These are phyloP conservation scores for Fusarium sp. DNA, from an alignment of 2,329 filamentous ascomycete species.

Conservation along the genomic window DNA sequence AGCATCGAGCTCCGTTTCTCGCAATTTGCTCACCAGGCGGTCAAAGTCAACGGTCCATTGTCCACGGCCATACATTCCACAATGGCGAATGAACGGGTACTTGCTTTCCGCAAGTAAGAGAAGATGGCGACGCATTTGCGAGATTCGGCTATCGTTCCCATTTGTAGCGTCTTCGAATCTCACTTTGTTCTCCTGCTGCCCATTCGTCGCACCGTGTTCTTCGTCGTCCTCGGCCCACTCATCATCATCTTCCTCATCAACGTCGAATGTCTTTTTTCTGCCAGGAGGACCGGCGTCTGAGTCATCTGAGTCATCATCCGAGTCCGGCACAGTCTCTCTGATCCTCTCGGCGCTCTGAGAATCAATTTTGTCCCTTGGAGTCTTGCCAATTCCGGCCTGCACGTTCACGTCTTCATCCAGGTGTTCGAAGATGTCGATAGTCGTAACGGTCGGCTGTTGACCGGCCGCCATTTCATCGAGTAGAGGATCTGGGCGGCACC, in stretches of 20 bases:
- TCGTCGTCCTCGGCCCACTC: conserved; percentile 50
- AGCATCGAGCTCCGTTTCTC: conserved; percentile 82
- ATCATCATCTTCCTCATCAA: conserved; percentile 52
- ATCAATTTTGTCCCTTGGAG: conserved; percentile 59
- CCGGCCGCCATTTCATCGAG: conserved; percentile 49
- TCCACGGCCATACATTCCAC: conserved; percentile 70
- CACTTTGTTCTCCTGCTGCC: conserved; percentile 56
- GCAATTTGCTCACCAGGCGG: conserved; percentile 75
- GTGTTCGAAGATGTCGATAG: conserved; percentile 66
- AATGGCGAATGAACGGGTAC: conserved; percentile 74
- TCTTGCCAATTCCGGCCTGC: conserved; percentile 67
- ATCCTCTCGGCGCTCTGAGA: conserved; percentile 62
- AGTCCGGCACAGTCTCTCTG: conserved; percentile 50
- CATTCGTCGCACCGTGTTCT: conserved; percentile 47
- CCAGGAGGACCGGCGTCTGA: conserved; percentile 47
- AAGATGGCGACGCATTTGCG: conserved; percentile 78
- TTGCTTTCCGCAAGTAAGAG: conserved; percentile 76
- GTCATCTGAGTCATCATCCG: conserved; percentile 52
- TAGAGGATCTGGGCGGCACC: conserved; percentile 70
- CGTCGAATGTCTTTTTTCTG: conserved; percentile 34
- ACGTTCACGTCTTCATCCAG: conserved; percentile 65
- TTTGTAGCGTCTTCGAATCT: conserved; percentile 62
- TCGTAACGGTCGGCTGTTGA: conserved; percentile 58
- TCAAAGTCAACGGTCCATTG: conserved; percentile 88
- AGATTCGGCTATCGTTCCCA: conserved; percentile 59